These are phyloP conservation scores for Arachis monticola DNA, from an alignment of 331 rosid genomes.

Conservation along the genomic window DNA sequence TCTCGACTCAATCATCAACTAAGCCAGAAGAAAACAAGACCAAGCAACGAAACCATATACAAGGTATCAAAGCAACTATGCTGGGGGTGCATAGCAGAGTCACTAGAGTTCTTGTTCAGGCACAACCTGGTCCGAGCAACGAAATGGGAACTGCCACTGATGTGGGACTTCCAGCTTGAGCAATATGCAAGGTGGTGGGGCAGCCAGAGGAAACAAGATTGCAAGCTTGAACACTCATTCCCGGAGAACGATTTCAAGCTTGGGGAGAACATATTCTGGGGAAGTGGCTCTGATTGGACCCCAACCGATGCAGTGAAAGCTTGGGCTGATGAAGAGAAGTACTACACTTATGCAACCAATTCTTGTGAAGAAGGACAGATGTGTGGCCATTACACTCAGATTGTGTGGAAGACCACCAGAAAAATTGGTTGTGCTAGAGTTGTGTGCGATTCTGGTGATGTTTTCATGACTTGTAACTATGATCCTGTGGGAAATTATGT, in stretches of 20 bases:
- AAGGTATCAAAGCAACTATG: slow-evolving; percentile 75
- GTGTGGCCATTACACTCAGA: slow-evolving; percentile 93
- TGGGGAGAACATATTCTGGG: slow-evolving; percentile 94
- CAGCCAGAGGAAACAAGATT: slow-evolving; percentile 62
- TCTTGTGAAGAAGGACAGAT: slow-evolving; percentile 64
- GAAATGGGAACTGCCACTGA: slow-evolving; percentile 70
- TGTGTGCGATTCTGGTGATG: slow-evolving; percentile 75
- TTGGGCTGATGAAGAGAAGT: slow-evolving; percentile 79
- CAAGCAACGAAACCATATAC: slow-evolving; percentile 69
- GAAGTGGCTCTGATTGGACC: slow-evolving; percentile 74
- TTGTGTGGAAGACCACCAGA: slow-evolving; percentile 75
- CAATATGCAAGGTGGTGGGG: slow-evolving; percentile 86
- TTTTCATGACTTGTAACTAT: slow-evolving; percentile 87
- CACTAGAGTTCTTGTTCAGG: slow-evolving; percentile 63
- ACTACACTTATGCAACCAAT: slow-evolving; percentile 61
- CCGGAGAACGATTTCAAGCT: slow-evolving; percentile 72
- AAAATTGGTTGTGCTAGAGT: slow-evolving; percentile 80
- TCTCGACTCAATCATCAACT: slow-evolving; percentile 26
- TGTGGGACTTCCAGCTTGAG: slow-evolving; percentile 76
- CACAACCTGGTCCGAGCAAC: slow-evolving; percentile 73
- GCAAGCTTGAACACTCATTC: slow-evolving; percentile 75
- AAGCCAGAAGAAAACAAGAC: slow-evolving; percentile 22
- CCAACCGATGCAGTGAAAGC: slow-evolving; percentile 66
- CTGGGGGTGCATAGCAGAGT: slow-evolving; percentile 74
- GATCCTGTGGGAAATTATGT: slow-evolving; percentile 78